Percentiles rank a stretch among this genome's conserved stretches.
Evolutionary conservation across 371 early-diverging fungal genomes (phyloP).

Genomic region (Mortierella sp.): DNA sequence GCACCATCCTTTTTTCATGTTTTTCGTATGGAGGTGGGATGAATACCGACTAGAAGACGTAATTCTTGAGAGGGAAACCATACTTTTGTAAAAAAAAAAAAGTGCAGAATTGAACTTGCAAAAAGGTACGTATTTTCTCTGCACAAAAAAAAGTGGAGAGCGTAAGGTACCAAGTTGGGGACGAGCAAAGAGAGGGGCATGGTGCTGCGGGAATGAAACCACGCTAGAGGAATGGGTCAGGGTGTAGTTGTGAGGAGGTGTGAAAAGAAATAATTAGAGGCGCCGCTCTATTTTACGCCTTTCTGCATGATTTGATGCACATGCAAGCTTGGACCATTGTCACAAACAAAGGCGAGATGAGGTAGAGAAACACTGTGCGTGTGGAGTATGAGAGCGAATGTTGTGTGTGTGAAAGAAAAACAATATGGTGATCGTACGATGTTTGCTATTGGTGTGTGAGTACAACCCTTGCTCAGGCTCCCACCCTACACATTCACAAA

Average conservation of each 20-base stretch:
- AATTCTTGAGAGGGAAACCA: too few species aligned
- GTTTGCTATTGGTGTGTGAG: constrained; percentile 1
- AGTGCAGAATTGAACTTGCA: too few species aligned
- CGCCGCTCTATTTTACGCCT: not conserved
- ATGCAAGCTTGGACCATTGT: not conserved
- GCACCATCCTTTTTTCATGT: too few species aligned
- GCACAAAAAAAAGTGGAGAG: not conserved
- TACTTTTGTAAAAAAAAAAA: too few species aligned
- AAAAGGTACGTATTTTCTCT: not conserved
- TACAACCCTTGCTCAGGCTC: not conserved
- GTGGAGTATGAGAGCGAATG: not conserved
- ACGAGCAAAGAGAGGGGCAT: not conserved
- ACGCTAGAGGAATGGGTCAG: not conserved
- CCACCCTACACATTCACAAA: not conserved
- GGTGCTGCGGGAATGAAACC: not conserved
- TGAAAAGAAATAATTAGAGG: not conserved
- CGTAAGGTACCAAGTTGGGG: not conserved
- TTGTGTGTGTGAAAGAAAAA: not conserved
- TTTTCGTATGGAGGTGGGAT: too few species aligned
- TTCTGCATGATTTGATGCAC: not conserved
- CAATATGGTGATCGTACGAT: not conserved
- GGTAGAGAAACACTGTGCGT: not conserved
- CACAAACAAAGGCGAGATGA: not conserved
- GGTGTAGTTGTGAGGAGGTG: not conserved
- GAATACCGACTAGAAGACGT: too few species aligned